These are phyloP conservation scores for Malus hybrid DNA, from an alignment of 331 rosid species.

Conservation along the genomic window DNA sequence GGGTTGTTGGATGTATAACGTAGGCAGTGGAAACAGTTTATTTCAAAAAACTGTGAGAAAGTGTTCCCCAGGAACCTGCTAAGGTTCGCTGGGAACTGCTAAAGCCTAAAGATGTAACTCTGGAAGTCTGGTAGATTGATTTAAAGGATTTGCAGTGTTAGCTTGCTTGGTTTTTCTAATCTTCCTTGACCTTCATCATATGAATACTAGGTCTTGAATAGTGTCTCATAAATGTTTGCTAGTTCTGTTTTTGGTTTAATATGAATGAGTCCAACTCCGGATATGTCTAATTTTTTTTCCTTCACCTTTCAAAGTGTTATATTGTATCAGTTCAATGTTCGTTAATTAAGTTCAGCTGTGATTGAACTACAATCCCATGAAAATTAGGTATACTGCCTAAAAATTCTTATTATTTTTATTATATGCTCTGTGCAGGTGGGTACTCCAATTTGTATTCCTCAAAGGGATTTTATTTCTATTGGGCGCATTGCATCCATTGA, in stretches of 20 bases:
- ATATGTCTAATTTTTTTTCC: not conserved
- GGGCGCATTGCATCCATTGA: slow-evolving; percentile 94
- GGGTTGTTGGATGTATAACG: not conserved
- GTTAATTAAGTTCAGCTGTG: not conserved
- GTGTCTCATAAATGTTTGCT: not conserved
- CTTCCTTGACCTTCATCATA: not conserved
- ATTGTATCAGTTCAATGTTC: not conserved
- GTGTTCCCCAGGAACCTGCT: not conserved
- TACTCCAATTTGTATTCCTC: slow-evolving; percentile 52
- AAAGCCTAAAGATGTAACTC: not conserved
- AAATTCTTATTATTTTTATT: not conserved
- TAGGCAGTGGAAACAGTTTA: not conserved
- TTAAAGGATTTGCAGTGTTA: not conserved
- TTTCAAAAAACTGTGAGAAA: not conserved
- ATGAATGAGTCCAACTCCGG: not conserved
- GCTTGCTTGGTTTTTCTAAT: not conserved
- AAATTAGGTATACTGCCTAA: too few relatives aligned
- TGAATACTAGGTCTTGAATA: not conserved
- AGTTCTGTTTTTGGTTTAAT: not conserved
- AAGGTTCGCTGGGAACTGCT: not conserved
- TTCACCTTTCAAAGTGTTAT: not conserved
- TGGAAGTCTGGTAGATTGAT: too few relatives aligned
- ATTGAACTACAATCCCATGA: too few relatives aligned
- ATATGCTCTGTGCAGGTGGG: slow-evolving; percentile 51
- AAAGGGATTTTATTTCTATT: slow-evolving; percentile 43